These are phyloP conservation scores for Penicillium argentinense DNA, from an alignment of 495 filamentous ascomycete species.

Conservation along the genomic window DNA sequence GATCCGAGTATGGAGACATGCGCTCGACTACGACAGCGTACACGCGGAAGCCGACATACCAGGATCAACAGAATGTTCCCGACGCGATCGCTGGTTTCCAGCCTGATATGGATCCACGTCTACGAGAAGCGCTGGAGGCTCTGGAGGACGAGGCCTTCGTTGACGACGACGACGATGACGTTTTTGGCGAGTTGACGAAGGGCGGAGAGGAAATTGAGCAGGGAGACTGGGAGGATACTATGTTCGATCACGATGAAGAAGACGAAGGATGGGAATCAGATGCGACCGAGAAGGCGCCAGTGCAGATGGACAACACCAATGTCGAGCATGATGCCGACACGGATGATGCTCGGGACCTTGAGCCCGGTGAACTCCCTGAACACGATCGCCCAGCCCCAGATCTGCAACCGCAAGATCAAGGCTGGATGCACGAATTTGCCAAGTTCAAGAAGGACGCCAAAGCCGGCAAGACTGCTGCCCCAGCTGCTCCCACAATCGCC, in stretches of 20 bases:
- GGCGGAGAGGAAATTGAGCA: conserved; percentile 71
- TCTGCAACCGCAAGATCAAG: conserved; percentile 54
- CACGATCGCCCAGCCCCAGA: conserved; percentile 41
- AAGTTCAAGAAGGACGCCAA: conserved; percentile 80
- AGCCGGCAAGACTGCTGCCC: conserved; percentile 42
- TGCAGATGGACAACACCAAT: conserved; percentile 42
- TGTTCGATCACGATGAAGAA: conserved; percentile 60
- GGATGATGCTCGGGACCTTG: conserved; percentile 3
- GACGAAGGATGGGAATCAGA: conserved; percentile 93
- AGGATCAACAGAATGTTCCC: conserved; percentile 90
- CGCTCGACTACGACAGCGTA: conserved; percentile 61
- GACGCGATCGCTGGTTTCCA: conserved; percentile 91
- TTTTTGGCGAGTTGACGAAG: conserved; percentile 76
- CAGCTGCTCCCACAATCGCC: conserved; percentile 38
- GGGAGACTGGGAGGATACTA: conserved; percentile 63
- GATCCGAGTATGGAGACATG: conserved; percentile 35
- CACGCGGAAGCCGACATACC: conserved; percentile 72
- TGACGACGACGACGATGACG: conserved; percentile 74
- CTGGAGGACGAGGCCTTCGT: conserved; percentile 96
- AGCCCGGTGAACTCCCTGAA: conserved; percentile 46
- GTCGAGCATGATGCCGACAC: conserved; percentile 10
- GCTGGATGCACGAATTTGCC: conserved; percentile 87
- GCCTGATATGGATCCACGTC: conserved; percentile 94
- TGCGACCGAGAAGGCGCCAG: conserved; percentile 73
- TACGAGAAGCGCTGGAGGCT: conserved; percentile 91